A percentile compares a stretch with the other conserved stretches of the same genome.
Evolutionary conservation across 306 rosid genomes (phyloP).

Genomic region (Corylus avellana): DNA sequence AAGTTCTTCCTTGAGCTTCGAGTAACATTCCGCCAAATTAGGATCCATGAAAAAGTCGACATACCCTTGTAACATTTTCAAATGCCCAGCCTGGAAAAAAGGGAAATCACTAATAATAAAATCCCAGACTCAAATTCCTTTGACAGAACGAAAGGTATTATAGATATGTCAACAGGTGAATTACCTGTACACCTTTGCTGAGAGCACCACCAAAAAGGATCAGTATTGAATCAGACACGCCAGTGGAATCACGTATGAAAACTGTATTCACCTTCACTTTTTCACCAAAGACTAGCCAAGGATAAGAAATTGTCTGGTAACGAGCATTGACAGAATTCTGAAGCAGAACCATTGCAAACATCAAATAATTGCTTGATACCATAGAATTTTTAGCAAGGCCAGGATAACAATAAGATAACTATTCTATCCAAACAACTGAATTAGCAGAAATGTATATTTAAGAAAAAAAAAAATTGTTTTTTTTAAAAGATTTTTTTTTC

Average conservation of each 20-base stretch:
- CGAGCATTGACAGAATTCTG: conserved; percentile 97
- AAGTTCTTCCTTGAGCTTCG: conserved; percentile 88
- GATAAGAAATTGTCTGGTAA: conserved; percentile 88
- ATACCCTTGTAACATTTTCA: conserved; percentile 87
- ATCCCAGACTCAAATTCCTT: conserved; percentile 17
- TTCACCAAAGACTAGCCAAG: conserved; percentile 97
- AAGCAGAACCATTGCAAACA: conserved; percentile 30
- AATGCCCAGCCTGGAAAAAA: conserved; percentile 70
- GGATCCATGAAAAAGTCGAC: conserved; percentile 92
- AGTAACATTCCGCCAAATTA: conserved; percentile 80
- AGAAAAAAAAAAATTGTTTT: not conserved
- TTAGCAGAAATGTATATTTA: not conserved
- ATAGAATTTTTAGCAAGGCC: not conserved
- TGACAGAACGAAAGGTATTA: not conserved
- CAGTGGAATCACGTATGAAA: conserved; percentile 95
- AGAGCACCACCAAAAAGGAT: conserved; percentile 83
- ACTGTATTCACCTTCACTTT: conserved; percentile 93
- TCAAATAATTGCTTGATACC: conserved; percentile 8
- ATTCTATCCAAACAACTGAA: not conserved
- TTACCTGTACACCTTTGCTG: conserved; percentile 74
- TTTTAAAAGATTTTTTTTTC: not conserved
- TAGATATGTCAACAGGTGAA: conserved; percentile 19
- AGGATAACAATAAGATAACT: not conserved
- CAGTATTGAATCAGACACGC: conserved; percentile 86
- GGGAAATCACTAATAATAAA: conserved; percentile 15